Percentiles rank a stretch among this genome's conserved stretches.
Conservation (phyloP, 768 basidiomycete genomes). For the Xanthoconium purpureum region DNA sequence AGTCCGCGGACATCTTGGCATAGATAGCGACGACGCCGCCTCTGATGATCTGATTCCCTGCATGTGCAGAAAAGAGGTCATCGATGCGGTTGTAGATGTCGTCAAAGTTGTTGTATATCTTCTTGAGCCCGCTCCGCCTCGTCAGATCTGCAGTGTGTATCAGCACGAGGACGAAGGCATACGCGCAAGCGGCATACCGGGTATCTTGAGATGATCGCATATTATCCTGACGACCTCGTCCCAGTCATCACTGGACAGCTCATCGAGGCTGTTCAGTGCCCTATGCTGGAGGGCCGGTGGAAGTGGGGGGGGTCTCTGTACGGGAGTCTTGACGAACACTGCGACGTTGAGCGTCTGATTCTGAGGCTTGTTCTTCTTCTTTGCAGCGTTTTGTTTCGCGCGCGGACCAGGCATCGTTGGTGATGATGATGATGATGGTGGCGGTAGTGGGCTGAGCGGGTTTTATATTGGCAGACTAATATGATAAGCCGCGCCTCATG, state of each 20-base stretch:
- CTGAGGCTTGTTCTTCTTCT: constrained; percentile 20
- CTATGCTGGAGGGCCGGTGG: constrained; percentile 19
- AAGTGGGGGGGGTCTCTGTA: background rate
- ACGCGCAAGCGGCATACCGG: constrained; percentile 38
- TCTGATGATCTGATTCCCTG: constrained; percentile 44
- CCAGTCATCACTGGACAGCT: constrained; percentile 44
- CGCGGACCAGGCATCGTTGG: constrained; percentile 27
- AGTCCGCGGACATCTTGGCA: constrained; percentile 60
- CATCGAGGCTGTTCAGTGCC: constrained; percentile 16
- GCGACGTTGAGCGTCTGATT: constrained; percentile 1
- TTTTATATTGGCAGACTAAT: background rate
- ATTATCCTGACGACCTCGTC: constrained; percentile 42
- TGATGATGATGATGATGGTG: background rate
- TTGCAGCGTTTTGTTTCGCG: constrained; percentile 18
- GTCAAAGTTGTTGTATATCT: constrained; percentile 57
- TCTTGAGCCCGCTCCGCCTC: constrained; percentile 58
- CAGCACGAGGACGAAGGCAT: background rate
- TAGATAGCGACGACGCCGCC: constrained; percentile 62
- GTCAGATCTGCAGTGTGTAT: constrained; percentile 44
- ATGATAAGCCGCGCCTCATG: background rate
- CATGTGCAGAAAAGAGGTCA: constrained; percentile 42
- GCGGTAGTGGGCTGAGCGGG: background rate
- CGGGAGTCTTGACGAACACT: background rate
- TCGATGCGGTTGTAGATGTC: constrained; percentile 49
- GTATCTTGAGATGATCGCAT: constrained; percentile 50